phyloP scores from a whole-genome alignment of 805 yeast genomes.

The Candida ulmi region DNA sequence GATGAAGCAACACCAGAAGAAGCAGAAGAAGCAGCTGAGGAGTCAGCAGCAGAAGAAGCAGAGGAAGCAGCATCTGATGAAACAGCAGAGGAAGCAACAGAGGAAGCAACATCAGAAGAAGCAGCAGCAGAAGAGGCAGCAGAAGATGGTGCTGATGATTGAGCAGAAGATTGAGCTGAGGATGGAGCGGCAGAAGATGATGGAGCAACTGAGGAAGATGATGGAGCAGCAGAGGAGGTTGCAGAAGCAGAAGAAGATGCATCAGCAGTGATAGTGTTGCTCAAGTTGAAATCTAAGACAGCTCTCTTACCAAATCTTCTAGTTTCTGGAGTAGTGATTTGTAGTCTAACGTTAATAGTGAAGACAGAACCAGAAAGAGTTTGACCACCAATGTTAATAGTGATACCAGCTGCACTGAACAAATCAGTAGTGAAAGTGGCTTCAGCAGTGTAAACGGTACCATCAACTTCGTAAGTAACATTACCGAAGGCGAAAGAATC shows the following conservation, averaged over 20 bases:
- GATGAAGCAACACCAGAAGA: too few species aligned
- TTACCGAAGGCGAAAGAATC: too few species aligned
- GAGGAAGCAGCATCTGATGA: not conserved
- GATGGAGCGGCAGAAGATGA: too few species aligned
- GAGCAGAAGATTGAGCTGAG: too few species aligned
- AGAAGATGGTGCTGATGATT: not conserved
- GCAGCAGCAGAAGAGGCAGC: not conserved
- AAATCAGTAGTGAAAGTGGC: not conserved
- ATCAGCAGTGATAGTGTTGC: not conserved
- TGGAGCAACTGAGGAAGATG: too few species aligned
- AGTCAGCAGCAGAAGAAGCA: not conserved
- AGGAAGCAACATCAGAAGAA: not conserved
- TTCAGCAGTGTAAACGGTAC: not conserved
- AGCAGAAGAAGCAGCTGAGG: too few species aligned
- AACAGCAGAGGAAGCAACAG: not conserved
- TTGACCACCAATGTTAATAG: not conserved
- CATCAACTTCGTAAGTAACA: too few species aligned
- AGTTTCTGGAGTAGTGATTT: slow-evolving; percentile 1
- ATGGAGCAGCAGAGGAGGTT: too few species aligned
- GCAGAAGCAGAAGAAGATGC: too few species aligned
- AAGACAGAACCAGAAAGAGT: not conserved
- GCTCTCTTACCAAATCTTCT: slow-evolving; percentile 3
- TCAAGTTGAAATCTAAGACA: not conserved
- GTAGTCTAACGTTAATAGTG: not conserved
- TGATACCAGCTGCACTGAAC: not conserved